A percentile compares a stretch with the other conserved stretches of the same genome.
These are phyloP conservation scores for Eleusine coracana DNA, from an alignment of 176 grass and related monocot species.

Conservation along the genomic window DNA sequence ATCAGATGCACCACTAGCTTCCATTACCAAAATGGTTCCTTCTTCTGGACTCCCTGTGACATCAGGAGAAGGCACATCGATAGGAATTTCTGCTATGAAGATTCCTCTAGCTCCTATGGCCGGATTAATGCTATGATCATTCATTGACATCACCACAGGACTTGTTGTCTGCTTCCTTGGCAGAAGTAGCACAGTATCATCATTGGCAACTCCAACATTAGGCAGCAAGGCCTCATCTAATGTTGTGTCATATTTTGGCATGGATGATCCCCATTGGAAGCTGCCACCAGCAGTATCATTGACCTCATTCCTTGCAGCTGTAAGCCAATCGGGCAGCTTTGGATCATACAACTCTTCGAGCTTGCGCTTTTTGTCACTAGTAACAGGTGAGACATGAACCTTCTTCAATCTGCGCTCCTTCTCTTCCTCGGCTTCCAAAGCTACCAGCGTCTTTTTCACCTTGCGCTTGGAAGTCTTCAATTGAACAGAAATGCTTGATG, in stretches of 20 bases:
- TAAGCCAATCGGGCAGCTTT: constrained; percentile 58
- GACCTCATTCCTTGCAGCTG: constrained; percentile 30
- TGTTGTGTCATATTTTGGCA: constrained; percentile 21
- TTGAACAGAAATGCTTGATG: constrained; percentile 23
- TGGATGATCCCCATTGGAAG: constrained; percentile 22
- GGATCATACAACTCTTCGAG: constrained; percentile 85
- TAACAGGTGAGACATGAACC: constrained; percentile 32
- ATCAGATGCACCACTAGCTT: constrained; percentile 14
- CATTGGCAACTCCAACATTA: constrained; percentile 38
- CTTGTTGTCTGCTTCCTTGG: constrained; percentile 41
- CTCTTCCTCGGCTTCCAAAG: constrained; percentile 60
- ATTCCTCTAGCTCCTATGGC: not conserved
- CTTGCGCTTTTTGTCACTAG: constrained; percentile 72
- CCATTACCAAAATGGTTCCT: constrained; percentile 1
- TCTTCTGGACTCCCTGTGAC: constrained; percentile 21
- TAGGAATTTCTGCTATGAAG: constrained; percentile 16
- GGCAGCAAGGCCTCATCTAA: constrained; percentile 30
- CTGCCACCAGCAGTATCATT: constrained; percentile 22
- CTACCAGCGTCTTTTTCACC: constrained; percentile 48
- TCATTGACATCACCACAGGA: constrained; percentile 12
- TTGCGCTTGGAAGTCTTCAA: constrained; percentile 42
- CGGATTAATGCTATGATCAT: constrained; percentile 12
- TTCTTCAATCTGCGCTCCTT: constrained; percentile 75
- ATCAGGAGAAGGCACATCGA: constrained; percentile 15
- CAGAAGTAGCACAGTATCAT: constrained; percentile 44